These are phyloP conservation scores for Kregervanrija delftensis DNA, from an alignment of 805 yeast genomes.

Conservation along the genomic window DNA sequence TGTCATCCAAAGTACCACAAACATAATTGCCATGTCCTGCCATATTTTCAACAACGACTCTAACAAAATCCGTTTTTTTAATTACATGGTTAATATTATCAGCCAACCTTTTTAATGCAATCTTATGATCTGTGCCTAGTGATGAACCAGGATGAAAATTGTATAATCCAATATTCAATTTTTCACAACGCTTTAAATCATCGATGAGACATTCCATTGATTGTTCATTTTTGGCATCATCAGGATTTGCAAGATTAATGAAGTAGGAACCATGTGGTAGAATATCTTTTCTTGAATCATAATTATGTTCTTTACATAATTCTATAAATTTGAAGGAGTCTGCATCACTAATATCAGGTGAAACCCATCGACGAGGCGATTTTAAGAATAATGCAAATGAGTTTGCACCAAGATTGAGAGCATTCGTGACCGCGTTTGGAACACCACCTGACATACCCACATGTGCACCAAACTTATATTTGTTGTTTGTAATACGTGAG, in stretches of 20 bases:
- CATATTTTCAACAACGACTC: conserved; percentile 91
- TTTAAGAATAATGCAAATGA: conserved; percentile 88
- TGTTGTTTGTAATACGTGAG: conserved; percentile 36
- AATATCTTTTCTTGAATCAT: conserved; percentile 69
- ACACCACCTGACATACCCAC: conserved; percentile 76
- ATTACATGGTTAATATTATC: conserved; percentile 74
- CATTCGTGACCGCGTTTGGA: conserved; percentile 31
- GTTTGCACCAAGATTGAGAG: conserved; percentile 53
- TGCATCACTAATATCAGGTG: conserved; percentile 63
- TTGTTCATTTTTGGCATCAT: conserved; percentile 65
- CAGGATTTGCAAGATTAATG: conserved; percentile 90
- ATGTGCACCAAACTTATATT: conserved; percentile 78
- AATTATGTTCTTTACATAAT: conserved; percentile 56
- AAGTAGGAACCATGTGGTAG: conserved; percentile 94
- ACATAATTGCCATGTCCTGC: conserved; percentile 93
- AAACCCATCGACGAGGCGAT: conserved; percentile 86
- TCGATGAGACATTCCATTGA: conserved; percentile 76
- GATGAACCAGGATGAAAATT: conserved; percentile 94
- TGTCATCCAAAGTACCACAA: conserved; percentile 75
- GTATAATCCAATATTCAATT: conserved; percentile 74
- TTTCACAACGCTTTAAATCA: conserved; percentile 83
- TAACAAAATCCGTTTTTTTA: conserved; percentile 66
- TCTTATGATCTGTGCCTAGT: conserved; percentile 56
- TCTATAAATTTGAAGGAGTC: conserved; percentile 62
- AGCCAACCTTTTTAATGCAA: conserved; percentile 66